Percentiles rank a stretch among this genome's conserved stretches.
Evolutionary conservation across 495 filamentous ascomycete genomes (phyloP).

Genomic region (Usnea hakonensis): DNA sequence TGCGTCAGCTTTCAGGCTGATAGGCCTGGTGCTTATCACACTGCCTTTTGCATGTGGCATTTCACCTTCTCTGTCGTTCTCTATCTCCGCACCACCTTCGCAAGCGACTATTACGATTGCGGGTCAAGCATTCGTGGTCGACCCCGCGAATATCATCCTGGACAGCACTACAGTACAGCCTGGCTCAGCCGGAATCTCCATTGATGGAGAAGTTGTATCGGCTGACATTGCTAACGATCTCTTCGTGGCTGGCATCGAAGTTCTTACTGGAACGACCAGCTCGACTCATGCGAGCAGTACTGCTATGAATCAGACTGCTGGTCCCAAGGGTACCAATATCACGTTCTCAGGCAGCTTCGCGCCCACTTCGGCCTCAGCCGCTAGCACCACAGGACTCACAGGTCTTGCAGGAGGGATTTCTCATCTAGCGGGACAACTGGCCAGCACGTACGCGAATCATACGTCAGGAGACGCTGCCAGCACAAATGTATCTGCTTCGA

Average conservation of each 20-base stretch:
- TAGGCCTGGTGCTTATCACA: background rate
- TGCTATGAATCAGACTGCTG: background rate
- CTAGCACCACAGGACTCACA: too few species aligned
- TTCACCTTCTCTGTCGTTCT: background rate
- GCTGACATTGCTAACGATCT: background rate
- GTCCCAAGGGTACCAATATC: too few species aligned
- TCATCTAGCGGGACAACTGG: too few species aligned
- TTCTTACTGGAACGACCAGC: background rate
- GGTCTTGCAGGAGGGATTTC: too few species aligned
- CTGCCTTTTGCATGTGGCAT: background rate
- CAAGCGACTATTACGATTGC: background rate
- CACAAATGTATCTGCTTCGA: too few species aligned
- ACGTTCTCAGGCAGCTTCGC: too few species aligned
- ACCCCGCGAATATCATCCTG: background rate
- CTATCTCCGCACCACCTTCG: background rate
- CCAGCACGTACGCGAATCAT: too few species aligned
- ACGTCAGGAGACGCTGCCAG: too few species aligned
- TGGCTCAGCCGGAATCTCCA: background rate
- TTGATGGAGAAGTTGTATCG: background rate
- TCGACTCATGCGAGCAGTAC: too few species aligned
- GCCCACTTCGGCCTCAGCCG: too few species aligned
- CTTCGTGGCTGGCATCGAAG: background rate
- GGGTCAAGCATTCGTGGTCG: background rate
- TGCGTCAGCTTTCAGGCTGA: background rate
- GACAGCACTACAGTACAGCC: background rate